Evolutionary conservation across 129 eudicot species (phyloP), one percentile per base, ranked within the genome.

Genomic region (Ambrosia trifida): DNA sequence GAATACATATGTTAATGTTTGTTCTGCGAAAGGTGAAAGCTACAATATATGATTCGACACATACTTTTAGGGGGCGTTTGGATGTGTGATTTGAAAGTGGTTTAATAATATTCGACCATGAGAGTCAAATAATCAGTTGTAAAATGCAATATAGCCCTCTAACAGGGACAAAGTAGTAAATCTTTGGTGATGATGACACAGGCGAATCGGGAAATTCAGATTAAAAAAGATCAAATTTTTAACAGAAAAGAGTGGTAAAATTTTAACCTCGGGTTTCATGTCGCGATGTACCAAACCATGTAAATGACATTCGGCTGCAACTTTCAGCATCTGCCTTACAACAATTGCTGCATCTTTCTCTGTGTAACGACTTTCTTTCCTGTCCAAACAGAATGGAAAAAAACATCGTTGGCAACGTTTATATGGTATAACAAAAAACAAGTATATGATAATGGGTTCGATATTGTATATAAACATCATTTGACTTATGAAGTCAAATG

Each of bases 271-370:
- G 11, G 99, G 99, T 74, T 94, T 94, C 99, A 94, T 84, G 78
- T 94, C 99, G n/a, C 97, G 99, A 81, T 94, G 99, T 66, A 94
- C 99, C 75, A 94, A 76, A 79, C 99, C 97, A 75, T 90, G 90
- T 76, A 94, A 84, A 86, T 94, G 99, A 73, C 99, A 94, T 80
- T 94, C 86, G 4, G 96, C 99, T 76, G 99, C 99, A 80, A 94
- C 99, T 80, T 81, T 94, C 35, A 94, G 96, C 99, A 94, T 94
- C 79, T 94, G 99, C 60, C 97, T 85, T 49, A 90, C 99, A 49
- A 94, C 86, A 20, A 79, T 76, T 58, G 99, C 89, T 56, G 99
- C 96, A 79, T 94, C 99, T 83, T 87, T 94, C 82, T 94, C 99
- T 2, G 96, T 81, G 70, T 94, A 94, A 56, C 93, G 96, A 58